Conservation (phyloP, 805 yeast genomes). For the Saccharomyces jurei region DNA sequence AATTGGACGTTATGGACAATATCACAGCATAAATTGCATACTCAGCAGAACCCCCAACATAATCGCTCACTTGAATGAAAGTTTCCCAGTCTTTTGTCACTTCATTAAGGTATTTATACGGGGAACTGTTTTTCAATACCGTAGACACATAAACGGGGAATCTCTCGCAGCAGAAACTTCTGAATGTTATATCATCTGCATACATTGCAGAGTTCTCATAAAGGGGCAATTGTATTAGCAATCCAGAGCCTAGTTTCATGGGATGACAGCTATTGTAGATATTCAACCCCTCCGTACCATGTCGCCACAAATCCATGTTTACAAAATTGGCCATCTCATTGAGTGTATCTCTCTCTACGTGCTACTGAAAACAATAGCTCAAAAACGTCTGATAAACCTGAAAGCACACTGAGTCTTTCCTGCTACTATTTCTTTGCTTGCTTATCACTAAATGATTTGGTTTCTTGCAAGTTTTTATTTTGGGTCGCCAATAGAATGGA, state of each 20-base stretch:
- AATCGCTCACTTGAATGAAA: slow-evolving; percentile 28
- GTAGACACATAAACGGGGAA: slow-evolving; percentile 33
- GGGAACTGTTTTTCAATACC: slow-evolving; percentile 17
- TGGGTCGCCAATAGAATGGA: background rate
- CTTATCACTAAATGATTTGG: background rate
- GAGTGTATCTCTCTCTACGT: background rate
- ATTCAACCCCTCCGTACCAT: background rate
- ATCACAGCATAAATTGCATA: slow-evolving; percentile 55
- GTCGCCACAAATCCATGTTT: background rate
- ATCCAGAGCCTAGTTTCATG: slow-evolving; percentile 28
- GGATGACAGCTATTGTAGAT: slow-evolving; percentile 29
- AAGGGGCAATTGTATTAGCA: slow-evolving; percentile 17
- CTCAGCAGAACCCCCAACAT: slow-evolving; percentile 39
- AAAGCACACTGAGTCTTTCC: background rate
- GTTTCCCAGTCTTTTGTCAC: slow-evolving; percentile 42
- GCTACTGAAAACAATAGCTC: background rate
- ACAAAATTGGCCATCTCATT: background rate
- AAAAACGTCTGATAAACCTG: background rate
- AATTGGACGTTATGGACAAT: slow-evolving; percentile 54
- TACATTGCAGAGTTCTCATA: slow-evolving; percentile 6
- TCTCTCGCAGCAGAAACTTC: slow-evolving; percentile 29
- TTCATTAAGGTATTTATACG: slow-evolving; percentile 35
- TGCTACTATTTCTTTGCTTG: background rate
- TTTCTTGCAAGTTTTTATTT: background rate
- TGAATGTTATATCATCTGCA: slow-evolving; percentile 18